These are phyloP conservation scores for Taiozyma onychis DNA, from an alignment of 1,139 yeast genomes.

Conservation along the genomic window DNA sequence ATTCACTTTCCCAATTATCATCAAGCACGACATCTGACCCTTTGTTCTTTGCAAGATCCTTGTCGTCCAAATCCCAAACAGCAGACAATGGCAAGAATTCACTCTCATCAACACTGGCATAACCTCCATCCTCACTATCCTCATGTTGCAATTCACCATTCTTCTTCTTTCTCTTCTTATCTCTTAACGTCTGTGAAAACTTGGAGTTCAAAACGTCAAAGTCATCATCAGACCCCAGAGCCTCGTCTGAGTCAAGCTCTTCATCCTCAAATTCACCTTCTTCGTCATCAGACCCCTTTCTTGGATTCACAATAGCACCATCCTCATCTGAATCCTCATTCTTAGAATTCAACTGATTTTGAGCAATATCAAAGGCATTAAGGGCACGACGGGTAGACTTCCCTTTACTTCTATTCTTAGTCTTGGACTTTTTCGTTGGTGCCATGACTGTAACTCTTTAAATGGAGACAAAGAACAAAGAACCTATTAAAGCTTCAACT, in stretches of 20 bases:
- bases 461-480: not conserved
- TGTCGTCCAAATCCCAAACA: slow-evolving; percentile 83
- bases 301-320: slow-evolving; percentile 34
- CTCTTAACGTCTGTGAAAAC: slow-evolving; percentile 64
- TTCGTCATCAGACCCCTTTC: slow-evolving; percentile 26
- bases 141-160: slow-evolving; percentile 29
- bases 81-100: slow-evolving; percentile 74
- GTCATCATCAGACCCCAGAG: slow-evolving; percentile 71
- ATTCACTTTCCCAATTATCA: slow-evolving; percentile 26
- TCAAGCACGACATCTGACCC: slow-evolving; percentile 37
- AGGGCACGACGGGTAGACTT: slow-evolving; percentile 30
- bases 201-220: slow-evolving; percentile 61
- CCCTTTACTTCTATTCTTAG: slow-evolving; percentile 14
- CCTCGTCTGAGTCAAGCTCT: slow-evolving; percentile 73
- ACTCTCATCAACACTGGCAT: slow-evolving; percentile 58
- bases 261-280: slow-evolving; percentile 53
- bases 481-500: not conserved
- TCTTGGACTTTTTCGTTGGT: not conserved
- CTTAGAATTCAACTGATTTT: slow-evolving; percentile 32
- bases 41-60: slow-evolving; percentile 32
- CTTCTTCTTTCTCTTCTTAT: slow-evolving; percentile 35
- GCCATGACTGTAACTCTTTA: not conserved
- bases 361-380: slow-evolving; percentile 49
- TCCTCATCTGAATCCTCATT: slow-evolving; percentile 24
- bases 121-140: slow-evolving; percentile 34